Base-by-base conservation (phyloP, 2,329 filamentous ascomycete species). In the Cladosporium colombiae region DNA sequence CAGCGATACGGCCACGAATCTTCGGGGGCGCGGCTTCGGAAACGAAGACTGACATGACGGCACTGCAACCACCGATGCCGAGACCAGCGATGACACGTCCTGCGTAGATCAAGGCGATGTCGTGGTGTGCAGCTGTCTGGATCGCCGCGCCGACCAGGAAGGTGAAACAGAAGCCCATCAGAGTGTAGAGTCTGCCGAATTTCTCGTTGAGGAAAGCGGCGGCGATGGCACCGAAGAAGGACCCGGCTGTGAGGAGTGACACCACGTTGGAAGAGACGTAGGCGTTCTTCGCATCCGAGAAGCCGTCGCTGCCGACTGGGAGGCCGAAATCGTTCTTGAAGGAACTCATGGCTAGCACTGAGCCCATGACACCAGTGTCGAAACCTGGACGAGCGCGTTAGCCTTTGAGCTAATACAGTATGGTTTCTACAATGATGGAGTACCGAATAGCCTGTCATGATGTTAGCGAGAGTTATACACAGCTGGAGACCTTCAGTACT, bases 241-340 rank as follows among this genome's bases (percentile, higher is more conserved):
- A 89, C 55, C 89, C 88, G 49, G 86, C 89, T 75, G 90, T 88
- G 14, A 91, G 83, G 0, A 86, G 88, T 23, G 88, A 89, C 33
- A 90, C 89, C 65, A 91, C 87, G 71, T 89, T 90, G 68, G 88
- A 85, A 50, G 84, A 85, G 62, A 89, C 83, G 40, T 79, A 76
- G 4, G 77, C 83, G 7, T 80, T 76, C 44, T 76, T 75, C 6
- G 66, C 66, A 37, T 79, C 72, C 2, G 78, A 73, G 25, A 88
- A 78, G 0, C 82, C 80, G 67, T 86, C 88, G 69, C 84, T 83
- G 0, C 84, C 85, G 61, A 61, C 25, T 2, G 59, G 40, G 35
- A 65, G 74, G 40, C 66, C 63, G 46, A 69, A 66, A 46, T 62
- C 58, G 23, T 77, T 73, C 74, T 86, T 82, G 69, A 89, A 89